Conservation (phyloP, 768 basidiomycete species). For the Hericium coralloides region DNA sequence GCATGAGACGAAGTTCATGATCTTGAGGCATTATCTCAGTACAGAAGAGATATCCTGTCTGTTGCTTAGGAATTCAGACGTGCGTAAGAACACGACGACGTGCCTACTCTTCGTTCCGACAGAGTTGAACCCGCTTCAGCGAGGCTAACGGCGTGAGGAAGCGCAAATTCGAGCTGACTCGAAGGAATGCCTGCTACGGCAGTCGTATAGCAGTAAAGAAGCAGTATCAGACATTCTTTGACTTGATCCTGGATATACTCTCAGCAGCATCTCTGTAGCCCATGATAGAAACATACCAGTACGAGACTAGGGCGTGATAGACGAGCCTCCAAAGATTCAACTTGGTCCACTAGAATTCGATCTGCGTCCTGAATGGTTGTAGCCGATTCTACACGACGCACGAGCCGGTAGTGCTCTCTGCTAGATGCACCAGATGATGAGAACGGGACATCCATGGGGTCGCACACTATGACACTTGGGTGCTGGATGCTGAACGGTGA, state of each 20-base stretch:
- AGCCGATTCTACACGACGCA: conserved; percentile 63
- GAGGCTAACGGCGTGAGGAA: conserved; percentile 68
- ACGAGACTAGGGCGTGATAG: conserved; percentile 42
- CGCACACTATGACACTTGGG: too few species aligned
- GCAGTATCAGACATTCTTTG: conserved; percentile 56
- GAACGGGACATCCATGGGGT: conserved; percentile 67
- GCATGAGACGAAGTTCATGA: conserved; percentile 72
- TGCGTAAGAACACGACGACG: conserved; percentile 1
- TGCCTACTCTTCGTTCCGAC: conserved; percentile 63
- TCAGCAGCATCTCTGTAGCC: not conserved
- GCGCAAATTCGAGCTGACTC: conserved; percentile 57
- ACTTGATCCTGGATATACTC: conserved; percentile 41
- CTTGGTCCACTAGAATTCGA: conserved; percentile 48
- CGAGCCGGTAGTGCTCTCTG: conserved; percentile 66
- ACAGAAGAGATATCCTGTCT: conserved; percentile 71
- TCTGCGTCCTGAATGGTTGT: conserved; percentile 50
- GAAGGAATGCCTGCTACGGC: conserved; percentile 31
- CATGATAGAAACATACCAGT: conserved; percentile 35
- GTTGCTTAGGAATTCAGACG: not conserved
- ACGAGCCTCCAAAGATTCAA: conserved; percentile 44
- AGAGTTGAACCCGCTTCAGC: conserved; percentile 58
- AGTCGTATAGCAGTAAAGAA: conserved; percentile 60
- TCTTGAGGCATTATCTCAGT: conserved; percentile 56
- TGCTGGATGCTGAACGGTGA: too few species aligned
- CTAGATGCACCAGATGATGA: conserved; percentile 70